These are phyloP conservation scores for Perilla frutescens DNA, from an alignment of 257 asterid species.

Conservation along the genomic window DNA sequence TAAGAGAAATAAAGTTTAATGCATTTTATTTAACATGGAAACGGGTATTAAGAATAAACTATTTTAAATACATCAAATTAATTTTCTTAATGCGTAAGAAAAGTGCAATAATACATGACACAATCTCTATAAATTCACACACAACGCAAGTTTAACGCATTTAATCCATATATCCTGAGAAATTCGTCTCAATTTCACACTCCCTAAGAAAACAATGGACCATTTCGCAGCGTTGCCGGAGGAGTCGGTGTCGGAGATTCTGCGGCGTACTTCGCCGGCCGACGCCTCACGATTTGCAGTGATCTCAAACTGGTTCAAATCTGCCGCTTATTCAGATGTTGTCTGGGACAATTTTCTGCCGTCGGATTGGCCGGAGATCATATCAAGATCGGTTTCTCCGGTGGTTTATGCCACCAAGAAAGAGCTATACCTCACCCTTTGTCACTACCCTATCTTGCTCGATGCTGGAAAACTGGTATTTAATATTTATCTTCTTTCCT, in stretches of 20 bases:
- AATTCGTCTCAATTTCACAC: too few species aligned
- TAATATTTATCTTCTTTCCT: too few species aligned
- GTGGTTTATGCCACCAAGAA: constrained; percentile 37
- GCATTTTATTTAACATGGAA: too few species aligned
- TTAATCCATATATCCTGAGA: too few species aligned
- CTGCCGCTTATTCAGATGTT: constrained; percentile 30
- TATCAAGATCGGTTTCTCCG: constrained; percentile 40
- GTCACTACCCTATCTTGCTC: constrained; percentile 45
- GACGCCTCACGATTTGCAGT: constrained; percentile 37
- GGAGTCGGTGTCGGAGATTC: constrained; percentile 35
- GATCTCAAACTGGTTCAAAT: constrained; percentile 33
- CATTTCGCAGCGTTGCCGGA: constrained; percentile 18
- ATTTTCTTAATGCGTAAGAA: too few species aligned
- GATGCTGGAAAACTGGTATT: neutral
- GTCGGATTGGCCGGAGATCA: constrained; percentile 35
- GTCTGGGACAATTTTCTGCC: constrained; percentile 51
- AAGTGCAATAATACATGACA: too few species aligned
- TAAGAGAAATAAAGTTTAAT: too few species aligned
- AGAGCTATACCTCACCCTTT: constrained; percentile 45
- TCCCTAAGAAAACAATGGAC: neutral
- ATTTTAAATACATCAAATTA: too few species aligned
- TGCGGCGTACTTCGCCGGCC: constrained; percentile 35
- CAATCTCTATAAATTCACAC: too few species aligned
- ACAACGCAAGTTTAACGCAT: too few species aligned
- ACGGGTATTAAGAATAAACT: too few species aligned